Evolutionary conservation across 352 stramenopile genomes (phyloP).

Genomic region (Phytophthora vignae): DNA sequence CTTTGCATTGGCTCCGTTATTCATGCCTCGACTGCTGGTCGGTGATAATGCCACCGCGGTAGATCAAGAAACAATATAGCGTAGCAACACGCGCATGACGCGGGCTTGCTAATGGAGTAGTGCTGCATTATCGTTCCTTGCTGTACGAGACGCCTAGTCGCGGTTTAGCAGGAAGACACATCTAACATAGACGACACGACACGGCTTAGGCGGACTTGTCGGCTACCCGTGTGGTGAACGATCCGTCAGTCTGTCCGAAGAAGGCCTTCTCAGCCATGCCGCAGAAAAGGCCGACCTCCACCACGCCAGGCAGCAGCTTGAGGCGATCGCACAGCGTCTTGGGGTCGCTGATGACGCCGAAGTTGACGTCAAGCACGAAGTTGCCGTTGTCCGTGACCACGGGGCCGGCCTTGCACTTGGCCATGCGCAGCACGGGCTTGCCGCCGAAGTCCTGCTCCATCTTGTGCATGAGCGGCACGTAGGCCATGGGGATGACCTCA

Average conservation of each 20-base stretch:
- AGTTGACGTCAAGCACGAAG: constrained; percentile 92
- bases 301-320: constrained; percentile 87
- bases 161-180: neutral
- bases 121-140: constrained; percentile 17
- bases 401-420: constrained; percentile 93
- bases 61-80: constrained; percentile 23
- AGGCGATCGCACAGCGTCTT: constrained; percentile 70
- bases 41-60: constrained; percentile 1
- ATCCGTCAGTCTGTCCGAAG: constrained; percentile 88
- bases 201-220: constrained; percentile 34
- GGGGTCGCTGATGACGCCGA: constrained; percentile 78
- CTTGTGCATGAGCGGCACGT: constrained; percentile 93
- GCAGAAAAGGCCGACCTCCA: constrained; percentile 91
- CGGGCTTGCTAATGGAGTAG: constrained; percentile 20
- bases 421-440: constrained; percentile 79
- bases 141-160: neutral
- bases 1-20: constrained; percentile 33
- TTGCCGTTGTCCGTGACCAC: constrained; percentile 98
- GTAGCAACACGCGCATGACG: constrained; percentile 7
- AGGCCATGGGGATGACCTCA: constrained; percentile 98
- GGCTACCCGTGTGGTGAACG: constrained; percentile 69
- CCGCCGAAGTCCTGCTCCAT: constrained; percentile 64
- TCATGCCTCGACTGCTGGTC: neutral
- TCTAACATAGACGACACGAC: neutral
- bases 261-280: constrained; percentile 90